Base-by-base conservation (phyloP, 805 yeast species). In the Spathaspora sp. region DNA sequence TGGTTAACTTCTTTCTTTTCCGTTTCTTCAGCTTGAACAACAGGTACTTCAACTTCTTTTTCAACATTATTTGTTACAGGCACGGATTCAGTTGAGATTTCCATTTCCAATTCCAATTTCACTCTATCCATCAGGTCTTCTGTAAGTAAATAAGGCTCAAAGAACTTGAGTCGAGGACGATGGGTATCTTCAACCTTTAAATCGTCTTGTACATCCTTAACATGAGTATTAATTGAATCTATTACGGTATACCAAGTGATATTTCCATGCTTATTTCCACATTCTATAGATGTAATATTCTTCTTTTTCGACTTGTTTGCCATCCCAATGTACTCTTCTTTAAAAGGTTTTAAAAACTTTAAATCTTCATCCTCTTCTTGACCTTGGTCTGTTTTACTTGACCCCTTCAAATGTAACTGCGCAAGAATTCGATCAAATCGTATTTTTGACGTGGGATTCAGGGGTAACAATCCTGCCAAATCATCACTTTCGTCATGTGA, bases 121-220 rank as follows among this genome's bases (percentile, higher is more conserved):
- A 81, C 70, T 14, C 54, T 58, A 40, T 80, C 85, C 2, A 83
- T 65, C 0, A 84, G 76, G 2, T 66, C 69, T 35, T 78, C 81
- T 0, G 80, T 69, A 28, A 80, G 70, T 12, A 69, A 57, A 56
- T 86, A 85, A 0, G 80, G 77, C 56, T 85, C 89, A 29, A 74
- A 62, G 31, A 70, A 62, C 56, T 69, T 79, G 5, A 75, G 59
- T 43, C 75, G 78, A 2, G 75, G 65, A 52, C 73, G 78, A 2
- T 81, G 46, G 10, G 60, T 47, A 6, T 63, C 66, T 44, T 70
- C 75, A 1, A 64, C 52, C 46, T 67, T 68, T 9, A 68, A 70
- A 56, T 69, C 66, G 44, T 69, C 73, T 26, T 68, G 72, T 2
- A 31, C 45, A 2, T 56, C 56, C 19, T 67, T 64, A 18, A 77